Evolutionary conservation across 2,329 filamentous ascomycete genomes (phyloP).

Genomic region (Trichophyton schoenleinii): DNA sequence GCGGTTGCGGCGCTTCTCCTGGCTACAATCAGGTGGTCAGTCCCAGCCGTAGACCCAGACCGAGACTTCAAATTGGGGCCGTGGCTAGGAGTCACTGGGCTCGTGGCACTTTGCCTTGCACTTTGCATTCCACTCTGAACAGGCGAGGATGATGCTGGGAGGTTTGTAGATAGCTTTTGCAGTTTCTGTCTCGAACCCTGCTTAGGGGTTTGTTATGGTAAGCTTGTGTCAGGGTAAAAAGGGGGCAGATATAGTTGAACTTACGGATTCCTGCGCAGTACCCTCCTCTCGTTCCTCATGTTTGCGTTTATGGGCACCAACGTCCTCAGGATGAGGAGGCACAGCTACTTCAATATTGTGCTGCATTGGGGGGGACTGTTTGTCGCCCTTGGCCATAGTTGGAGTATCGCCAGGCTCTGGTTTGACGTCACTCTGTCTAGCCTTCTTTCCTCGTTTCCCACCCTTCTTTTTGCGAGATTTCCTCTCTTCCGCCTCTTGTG

Average conservation of each 20-base stretch:
- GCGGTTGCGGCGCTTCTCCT: conserved; percentile 59
- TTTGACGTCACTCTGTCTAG: conserved; percentile 53
- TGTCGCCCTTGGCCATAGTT: conserved; percentile 17
- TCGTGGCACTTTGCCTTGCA: conserved; percentile 24
- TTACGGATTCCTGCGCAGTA: conserved; percentile 21
- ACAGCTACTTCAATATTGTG: conserved; percentile 19
- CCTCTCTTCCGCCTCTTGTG: conserved; percentile 47
- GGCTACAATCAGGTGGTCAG: conserved; percentile 46
- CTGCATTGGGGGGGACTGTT: conserved; percentile 18
- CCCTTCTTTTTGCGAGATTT: conserved; percentile 46
- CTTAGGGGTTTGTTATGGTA: not conserved
- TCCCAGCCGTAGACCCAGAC: conserved; percentile 22
- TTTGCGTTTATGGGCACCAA: conserved; percentile 34
- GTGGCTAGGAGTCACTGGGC: conserved; percentile 20
- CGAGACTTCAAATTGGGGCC: conserved; percentile 21
- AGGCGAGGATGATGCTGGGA: conserved; percentile 14
- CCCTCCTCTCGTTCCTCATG: conserved; percentile 23
- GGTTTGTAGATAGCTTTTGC: conserved; percentile 25
- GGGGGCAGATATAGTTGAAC: conserved; percentile 8
- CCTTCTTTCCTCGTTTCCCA: conserved; percentile 47
- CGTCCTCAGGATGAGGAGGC: conserved; percentile 11
- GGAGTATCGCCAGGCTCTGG: conserved; percentile 31
- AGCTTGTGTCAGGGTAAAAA: not conserved
- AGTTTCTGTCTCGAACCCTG: conserved; percentile 33
- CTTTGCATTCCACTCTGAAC: conserved; percentile 20